Evolutionary conservation across 192 early-diverging fungal genomes (phyloP), one percentile per base, ranked within the genome.

Genomic region (Linnemannia exigua): DNA sequence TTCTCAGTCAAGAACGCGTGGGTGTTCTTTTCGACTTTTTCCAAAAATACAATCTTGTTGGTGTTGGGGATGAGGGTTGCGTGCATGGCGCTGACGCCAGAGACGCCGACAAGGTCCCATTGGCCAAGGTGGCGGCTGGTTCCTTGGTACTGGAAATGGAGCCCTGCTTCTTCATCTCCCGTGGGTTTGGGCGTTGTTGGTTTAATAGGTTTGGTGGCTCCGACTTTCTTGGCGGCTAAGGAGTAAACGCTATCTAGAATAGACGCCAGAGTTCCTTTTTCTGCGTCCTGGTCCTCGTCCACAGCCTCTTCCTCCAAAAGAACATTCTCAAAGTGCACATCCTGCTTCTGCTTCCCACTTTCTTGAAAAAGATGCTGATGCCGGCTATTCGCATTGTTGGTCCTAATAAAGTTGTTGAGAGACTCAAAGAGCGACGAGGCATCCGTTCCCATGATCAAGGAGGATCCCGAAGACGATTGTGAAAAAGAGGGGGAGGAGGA

Each of bases 1-100:
- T 86, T 74, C 22, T 76, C 74, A 0, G 48, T 38, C 35, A 79
- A 28, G 37, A 25, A 44, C 7, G 83, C 83, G 14, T 86, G 31
- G 7, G 69, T 41, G 37, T 35, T 72, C 48, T 79, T 86, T 44
- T 87, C 76, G 17, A 79, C 80, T 46, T 82, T 81, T 70, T 82
- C 87, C 58, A 87, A 11, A 33, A 87, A 82, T 1, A 87, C 73
- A 50, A 87, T 79, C 50, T 82, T 87, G 68, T 87, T 87, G 44
- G 87, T 87, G 63, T 82, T 82, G 15, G 87, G 87, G 50, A 82
- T 61, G 28, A 87, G 37, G 0, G 70, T 87, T 11, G 72, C 87
- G 35, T 87, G 87, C 87, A 87, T 87, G 9, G 80, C 77, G 52
- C 76, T 79, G 44, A 87, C 79, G 2, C 87, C 87, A 5, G 87